These are phyloP conservation scores for Trichosanthes cucumerina DNA, from an alignment of 306 rosid species.

Conservation along the genomic window DNA sequence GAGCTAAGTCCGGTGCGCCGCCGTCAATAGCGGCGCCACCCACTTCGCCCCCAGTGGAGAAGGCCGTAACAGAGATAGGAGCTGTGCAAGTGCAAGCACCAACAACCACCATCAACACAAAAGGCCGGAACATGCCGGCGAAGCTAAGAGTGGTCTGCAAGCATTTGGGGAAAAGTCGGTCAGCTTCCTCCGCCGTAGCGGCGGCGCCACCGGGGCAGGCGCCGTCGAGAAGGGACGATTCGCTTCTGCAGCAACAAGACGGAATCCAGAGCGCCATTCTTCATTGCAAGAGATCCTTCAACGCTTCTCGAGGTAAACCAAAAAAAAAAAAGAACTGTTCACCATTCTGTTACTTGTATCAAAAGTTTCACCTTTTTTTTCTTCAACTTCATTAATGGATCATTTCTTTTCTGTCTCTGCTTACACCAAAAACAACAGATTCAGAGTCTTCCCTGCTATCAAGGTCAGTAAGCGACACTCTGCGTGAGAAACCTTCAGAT, in stretches of 20 bases:
- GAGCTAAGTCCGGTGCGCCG: not conserved
- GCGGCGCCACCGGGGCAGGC: constrained; percentile 41
- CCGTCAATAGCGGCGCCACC: not conserved
- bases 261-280: constrained; percentile 94
- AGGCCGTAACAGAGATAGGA: constrained; percentile 19
- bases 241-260: constrained; percentile 87
- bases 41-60: constrained; percentile 16
- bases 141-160: constrained; percentile 75
- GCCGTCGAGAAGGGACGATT: constrained; percentile 63
- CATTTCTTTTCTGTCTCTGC: not conserved
- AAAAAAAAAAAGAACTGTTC: not conserved
- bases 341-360: not conserved
- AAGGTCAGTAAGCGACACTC: constrained; percentile 46
- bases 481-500: constrained; percentile 32
- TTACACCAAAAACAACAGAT: constrained; percentile 21
- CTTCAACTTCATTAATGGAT: not conserved
- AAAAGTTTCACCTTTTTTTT: not conserved
- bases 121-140: constrained; percentile 45
- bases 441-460: constrained; percentile 44
- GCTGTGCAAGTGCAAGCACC: constrained; percentile 14
- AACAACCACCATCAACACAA: constrained; percentile 12
- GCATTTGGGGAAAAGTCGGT: constrained; percentile 91
- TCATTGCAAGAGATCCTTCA: constrained; percentile 93
- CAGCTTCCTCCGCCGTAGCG: constrained; percentile 79
- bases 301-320: constrained; percentile 53